phyloP scores from a whole-genome alignment of 352 stramenopile genomes.

The Phytophthora cryptogea region DNA sequence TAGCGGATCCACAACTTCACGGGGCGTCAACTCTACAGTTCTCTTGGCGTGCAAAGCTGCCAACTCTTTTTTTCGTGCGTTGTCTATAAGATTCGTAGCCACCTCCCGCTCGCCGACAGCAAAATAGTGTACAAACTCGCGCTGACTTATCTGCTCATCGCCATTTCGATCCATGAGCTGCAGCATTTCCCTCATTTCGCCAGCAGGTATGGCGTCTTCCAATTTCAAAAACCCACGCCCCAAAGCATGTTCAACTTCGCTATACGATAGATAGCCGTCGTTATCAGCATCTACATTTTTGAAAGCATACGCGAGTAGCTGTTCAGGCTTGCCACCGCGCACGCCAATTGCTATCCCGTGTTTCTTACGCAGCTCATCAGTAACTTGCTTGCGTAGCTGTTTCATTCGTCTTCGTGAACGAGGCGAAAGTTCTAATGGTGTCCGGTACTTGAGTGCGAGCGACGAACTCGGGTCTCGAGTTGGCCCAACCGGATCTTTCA shows the following conservation, averaged over 20 bases:
- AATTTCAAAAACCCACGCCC: constrained; percentile 67
- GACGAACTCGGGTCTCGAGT: constrained; percentile 56
- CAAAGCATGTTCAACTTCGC: constrained; percentile 63
- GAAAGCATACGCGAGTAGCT: constrained; percentile 76
- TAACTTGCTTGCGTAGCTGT: constrained; percentile 65
- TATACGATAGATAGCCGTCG: constrained; percentile 75
- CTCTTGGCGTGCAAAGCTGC: constrained; percentile 58
- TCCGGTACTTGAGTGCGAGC: constrained; percentile 68
- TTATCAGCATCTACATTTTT: constrained; percentile 80
- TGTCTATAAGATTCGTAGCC: constrained; percentile 67
- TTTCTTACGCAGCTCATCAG: constrained; percentile 55
- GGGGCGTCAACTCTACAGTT: constrained; percentile 51
- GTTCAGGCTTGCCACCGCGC: constrained; percentile 66
- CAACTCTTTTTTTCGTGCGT: constrained; percentile 64
- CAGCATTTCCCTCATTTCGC: constrained; percentile 77
- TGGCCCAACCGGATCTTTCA: constrained; percentile 21
- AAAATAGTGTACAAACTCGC: constrained; percentile 86
- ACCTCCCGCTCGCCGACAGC: constrained; percentile 59
- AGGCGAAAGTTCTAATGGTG: constrained; percentile 64
- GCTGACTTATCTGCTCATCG: constrained; percentile 76
- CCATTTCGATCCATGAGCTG: constrained; percentile 73
- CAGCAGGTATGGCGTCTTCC: constrained; percentile 39
- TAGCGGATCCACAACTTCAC: constrained; percentile 47
- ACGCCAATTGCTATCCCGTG: constrained; percentile 60
- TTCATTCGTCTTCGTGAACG: constrained; percentile 65